These are phyloP conservation scores for Fusarium neocosmosporiellum DNA, from an alignment of 2,329 filamentous ascomycete genomes.

Conservation along the genomic window DNA sequence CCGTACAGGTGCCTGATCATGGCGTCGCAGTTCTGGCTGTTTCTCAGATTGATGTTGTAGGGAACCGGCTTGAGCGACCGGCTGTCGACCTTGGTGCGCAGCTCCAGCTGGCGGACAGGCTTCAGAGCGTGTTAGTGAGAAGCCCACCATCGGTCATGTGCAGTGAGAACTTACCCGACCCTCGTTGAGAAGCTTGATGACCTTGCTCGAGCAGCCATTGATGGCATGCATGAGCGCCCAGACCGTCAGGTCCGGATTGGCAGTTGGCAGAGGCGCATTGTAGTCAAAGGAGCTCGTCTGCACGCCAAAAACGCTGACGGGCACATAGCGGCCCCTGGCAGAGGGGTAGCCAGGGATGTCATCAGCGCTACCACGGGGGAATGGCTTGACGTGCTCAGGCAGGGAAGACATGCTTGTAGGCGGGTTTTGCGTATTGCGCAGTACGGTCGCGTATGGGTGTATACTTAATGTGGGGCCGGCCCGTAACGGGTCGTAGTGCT, in stretches of 20 bases:
- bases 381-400: background rate
- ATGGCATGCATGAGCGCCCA: background rate
- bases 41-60: background rate
- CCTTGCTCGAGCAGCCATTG: background rate
- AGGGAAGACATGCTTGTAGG: background rate
- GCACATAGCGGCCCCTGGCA: background rate
- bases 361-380: background rate
- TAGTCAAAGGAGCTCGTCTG: background rate
- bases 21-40: conserved; percentile 1
- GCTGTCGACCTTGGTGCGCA: background rate
- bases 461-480: background rate
- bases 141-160: background rate
- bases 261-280: background rate
- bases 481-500: background rate
- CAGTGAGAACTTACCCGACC: background rate
- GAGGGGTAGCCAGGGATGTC: background rate
- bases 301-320: background rate
- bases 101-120: background rate
- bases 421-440: background rate
- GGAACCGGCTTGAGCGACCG: background rate
- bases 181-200: background rate
- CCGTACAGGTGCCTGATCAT: conserved; percentile 1
- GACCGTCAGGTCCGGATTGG: background rate
- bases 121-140: background rate
- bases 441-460: background rate